Base-by-base conservation (phyloP, 2,329 filamentous ascomycete species). In the Xylaria sp. region DNA sequence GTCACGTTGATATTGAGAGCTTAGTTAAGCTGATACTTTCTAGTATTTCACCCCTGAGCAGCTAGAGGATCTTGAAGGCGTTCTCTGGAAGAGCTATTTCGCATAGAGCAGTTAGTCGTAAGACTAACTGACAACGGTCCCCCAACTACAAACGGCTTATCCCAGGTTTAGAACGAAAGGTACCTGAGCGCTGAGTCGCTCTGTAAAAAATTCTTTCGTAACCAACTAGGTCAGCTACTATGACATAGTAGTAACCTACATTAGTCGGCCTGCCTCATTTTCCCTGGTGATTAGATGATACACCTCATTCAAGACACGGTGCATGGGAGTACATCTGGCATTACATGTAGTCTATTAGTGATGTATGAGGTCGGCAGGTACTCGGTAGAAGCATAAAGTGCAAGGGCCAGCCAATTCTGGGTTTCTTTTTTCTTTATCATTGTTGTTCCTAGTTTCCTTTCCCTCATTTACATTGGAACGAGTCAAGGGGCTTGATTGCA, bases 81-180 rank as follows among this genome's bases (percentile, higher is more conserved):
- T 99, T 50, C 82, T 99, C 55, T 99, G 95, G 95, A 99, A 99
- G 89, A 98, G 94, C 77, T 99, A 99, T 76, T 99, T 99, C 81
- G 96, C 94, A 42, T 97, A 81, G 61, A 35, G 28, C 21, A 53
- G 14, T 53, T 42, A 11, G 45, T 21, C 3, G 19, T 47, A 54
- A 55, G n/a, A 23, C 43, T n/a, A 3, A 31, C 37, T 7, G 28
- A 15, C 25, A 40, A 37, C 21, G 28, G 33, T 58, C 15, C 15
- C 38, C 45, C 23, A 57, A 54, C 19, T 38, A 35, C 21, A 17
- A 40, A 28, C 53, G 43, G 15, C n/a, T 35, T 3, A 3, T 28
- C 31, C 35, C 15, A 17, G 19, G 25, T 5, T 31, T 47, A 37
- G n/a, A 14, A 54, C 33, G n/a, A 31, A 33, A 11, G 35, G 17